Evolutionary conservation across 345 rosid species (phyloP).

Genomic region (Lagerstroemia speciosa): DNA sequence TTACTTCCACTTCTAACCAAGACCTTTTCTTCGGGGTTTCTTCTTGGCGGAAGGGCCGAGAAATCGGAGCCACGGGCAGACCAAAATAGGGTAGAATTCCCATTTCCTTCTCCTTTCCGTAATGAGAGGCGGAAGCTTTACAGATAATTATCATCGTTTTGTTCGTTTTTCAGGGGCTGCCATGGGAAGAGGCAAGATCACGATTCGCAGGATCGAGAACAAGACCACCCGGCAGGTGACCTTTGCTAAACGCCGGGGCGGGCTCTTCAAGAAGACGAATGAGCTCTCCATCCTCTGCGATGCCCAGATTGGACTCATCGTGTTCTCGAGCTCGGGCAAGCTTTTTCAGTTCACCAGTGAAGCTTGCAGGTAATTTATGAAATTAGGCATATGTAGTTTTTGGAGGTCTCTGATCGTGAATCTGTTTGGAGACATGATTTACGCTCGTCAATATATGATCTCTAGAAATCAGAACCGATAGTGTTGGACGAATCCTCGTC

Average conservation of each 20-base stretch:
- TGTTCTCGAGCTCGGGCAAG: constrained; percentile 6
- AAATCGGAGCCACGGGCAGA: neutral
- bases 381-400: neutral
- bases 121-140: neutral
- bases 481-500: neutral
- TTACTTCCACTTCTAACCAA: neutral
- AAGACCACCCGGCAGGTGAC: constrained; percentile 7
- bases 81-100: neutral
- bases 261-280: constrained; percentile 6
- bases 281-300: constrained; percentile 7
- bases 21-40: neutral
- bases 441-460: neutral
- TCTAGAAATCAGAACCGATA: neutral
- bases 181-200: constrained; percentile 10
- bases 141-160: neutral
- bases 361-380: neutral
- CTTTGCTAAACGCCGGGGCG: constrained; percentile 2
- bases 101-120: neutral
- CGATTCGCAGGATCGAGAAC: constrained; percentile 8
- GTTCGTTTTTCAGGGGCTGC: neutral
- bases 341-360: constrained; percentile 2
- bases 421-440: neutral
- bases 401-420: neutral
- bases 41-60: neutral
- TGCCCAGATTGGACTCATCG: constrained; percentile 7